Evolutionary conservation across 306 rosid species (phyloP).

Genomic region (Canavalia ensiformis): DNA sequence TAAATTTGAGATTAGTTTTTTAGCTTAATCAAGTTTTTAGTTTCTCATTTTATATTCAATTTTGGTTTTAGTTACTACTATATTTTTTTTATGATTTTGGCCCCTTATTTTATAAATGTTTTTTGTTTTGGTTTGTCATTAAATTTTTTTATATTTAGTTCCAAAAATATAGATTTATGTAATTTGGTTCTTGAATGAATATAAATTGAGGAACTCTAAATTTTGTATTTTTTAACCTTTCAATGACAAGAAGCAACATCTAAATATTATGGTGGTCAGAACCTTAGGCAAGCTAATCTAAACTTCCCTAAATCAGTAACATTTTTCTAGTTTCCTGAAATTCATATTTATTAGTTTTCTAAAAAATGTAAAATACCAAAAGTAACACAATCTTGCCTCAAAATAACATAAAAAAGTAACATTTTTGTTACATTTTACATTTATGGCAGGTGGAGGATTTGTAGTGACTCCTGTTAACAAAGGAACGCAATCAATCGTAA

Average conservation of each 20-base stretch:
- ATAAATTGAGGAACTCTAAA: too few relatives aligned
- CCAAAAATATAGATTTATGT: too few relatives aligned
- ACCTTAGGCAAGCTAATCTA: background rate
- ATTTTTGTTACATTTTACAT: background rate
- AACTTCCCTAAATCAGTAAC: background rate
- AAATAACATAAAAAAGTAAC: background rate
- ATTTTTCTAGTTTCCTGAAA: too few relatives aligned
- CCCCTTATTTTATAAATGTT: too few relatives aligned
- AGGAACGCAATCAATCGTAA: slow-evolving; percentile 79
- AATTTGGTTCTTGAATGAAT: too few relatives aligned
- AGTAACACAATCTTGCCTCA: slow-evolving; percentile 1
- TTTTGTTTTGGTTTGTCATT: too few relatives aligned
- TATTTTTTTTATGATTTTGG: too few relatives aligned
- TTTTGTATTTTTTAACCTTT: background rate
- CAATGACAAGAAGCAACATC: background rate
- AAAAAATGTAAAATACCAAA: slow-evolving; percentile 12
- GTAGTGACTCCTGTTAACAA: slow-evolving; percentile 79
- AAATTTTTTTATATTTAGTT: too few relatives aligned
- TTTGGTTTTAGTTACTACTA: too few relatives aligned
- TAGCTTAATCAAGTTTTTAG: too few relatives aligned
- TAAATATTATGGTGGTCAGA: background rate
- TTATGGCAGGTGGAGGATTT: slow-evolving; percentile 83
- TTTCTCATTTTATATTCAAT: too few relatives aligned
- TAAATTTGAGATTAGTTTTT: slow-evolving; percentile 37
- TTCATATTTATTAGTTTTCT: background rate